Conservation (phyloP, 2,329 filamentous ascomycete species). For the Ascomycota sp. region DNA sequence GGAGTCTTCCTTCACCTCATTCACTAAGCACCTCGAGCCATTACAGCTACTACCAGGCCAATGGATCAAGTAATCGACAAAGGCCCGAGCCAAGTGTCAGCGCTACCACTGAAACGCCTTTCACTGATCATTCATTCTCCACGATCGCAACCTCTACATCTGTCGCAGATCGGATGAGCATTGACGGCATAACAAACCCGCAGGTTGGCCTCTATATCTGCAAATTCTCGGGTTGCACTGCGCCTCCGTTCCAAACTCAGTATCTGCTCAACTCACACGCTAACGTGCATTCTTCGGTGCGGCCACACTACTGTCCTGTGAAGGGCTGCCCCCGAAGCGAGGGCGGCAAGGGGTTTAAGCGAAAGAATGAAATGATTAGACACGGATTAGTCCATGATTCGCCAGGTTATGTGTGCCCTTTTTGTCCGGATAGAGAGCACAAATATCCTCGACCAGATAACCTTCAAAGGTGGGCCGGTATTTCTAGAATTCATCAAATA, state of each 20-base stretch:
- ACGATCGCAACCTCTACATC: slow-evolving; percentile 18
- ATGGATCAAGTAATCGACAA: slow-evolving; percentile 12
- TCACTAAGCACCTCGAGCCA: slow-evolving; percentile 17
- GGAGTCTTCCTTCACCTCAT: slow-evolving; percentile 24
- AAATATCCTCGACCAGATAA: slow-evolving; percentile 91
- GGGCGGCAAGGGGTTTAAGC: slow-evolving; percentile 45
- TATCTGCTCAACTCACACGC: slow-evolving; percentile 61
- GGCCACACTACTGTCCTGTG: slow-evolving; percentile 44
- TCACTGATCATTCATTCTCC: slow-evolving; percentile 19
- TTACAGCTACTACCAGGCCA: slow-evolving; percentile 14
- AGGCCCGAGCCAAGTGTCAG: slow-evolving; percentile 21
- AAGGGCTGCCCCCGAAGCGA: slow-evolving; percentile 38
- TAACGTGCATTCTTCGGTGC: slow-evolving; percentile 42
- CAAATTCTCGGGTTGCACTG: slow-evolving; percentile 38
- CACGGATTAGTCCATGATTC: slow-evolving; percentile 80
- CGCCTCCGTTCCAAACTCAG: slow-evolving; percentile 53
- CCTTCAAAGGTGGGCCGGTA: slow-evolving; percentile 51
- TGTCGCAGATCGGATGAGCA: slow-evolving; percentile 31
- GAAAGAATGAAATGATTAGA: slow-evolving; percentile 52
- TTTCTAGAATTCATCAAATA: neutral
- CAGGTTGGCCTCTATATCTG: slow-evolving; percentile 34
- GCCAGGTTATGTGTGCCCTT: slow-evolving; percentile 87
- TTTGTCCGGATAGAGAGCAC: slow-evolving; percentile 82
- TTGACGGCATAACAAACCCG: slow-evolving; percentile 32
- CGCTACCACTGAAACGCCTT: slow-evolving; percentile 23